Conservation (phyloP, 73 alveolate genomes). For the Effrenium voratum region DNA sequence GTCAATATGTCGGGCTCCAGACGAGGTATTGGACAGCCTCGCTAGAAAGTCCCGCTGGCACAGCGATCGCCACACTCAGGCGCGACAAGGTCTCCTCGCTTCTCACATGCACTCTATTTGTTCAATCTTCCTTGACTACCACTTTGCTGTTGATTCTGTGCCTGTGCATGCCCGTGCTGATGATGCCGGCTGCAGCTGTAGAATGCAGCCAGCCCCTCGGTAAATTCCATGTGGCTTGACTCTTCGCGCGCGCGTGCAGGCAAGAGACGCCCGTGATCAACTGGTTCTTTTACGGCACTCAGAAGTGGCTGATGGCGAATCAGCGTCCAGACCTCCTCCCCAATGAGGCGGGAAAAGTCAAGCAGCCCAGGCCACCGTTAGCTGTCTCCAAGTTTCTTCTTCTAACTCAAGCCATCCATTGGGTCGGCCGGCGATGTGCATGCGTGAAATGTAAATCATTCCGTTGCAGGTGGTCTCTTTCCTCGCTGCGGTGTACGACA, state of each 20-base stretch:
- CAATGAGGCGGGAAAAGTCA: neutral
- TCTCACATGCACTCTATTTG: neutral
- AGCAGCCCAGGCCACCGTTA: too few relatives aligned
- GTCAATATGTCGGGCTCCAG: neutral
- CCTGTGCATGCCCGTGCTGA: too few relatives aligned
- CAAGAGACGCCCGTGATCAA: neutral
- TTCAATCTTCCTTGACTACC: neutral
- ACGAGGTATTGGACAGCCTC: neutral
- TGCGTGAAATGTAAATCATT: neutral
- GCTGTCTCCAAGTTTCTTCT: too few relatives aligned
- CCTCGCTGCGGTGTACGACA: conserved; percentile 53
- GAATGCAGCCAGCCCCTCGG: too few relatives aligned
- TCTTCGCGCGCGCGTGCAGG: neutral
- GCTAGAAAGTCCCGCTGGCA: neutral
- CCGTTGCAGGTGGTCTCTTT: conserved; percentile 10
- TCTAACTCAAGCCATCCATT: too few relatives aligned
- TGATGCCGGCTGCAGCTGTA: too few relatives aligned
- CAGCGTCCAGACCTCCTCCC: conserved; percentile 1
- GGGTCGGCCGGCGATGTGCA: too few relatives aligned
- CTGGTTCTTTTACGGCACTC: neutral
- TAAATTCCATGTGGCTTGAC: too few relatives aligned
- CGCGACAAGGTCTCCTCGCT: neutral
- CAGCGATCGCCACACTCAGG: neutral
- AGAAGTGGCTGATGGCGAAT: neutral
- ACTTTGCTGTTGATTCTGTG: too few relatives aligned